Evolutionary conservation across 1,139 yeast species (phyloP).

Genomic region (Candida anutae): DNA sequence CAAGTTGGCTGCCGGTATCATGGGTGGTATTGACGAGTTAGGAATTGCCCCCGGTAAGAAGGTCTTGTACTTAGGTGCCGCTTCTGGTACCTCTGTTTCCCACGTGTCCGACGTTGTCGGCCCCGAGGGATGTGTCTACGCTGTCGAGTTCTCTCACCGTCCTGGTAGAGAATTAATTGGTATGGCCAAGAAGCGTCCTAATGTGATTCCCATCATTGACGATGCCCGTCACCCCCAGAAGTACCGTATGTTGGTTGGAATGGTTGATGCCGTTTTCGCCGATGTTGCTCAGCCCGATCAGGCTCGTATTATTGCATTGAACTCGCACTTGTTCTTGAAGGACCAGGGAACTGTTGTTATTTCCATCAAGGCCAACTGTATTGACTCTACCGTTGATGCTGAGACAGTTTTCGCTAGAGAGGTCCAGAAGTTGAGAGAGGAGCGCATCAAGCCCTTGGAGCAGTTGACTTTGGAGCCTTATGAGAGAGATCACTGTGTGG

Average conservation of each 20-base stretch:
- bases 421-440: slow-evolving; percentile 97
- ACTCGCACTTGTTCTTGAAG: slow-evolving; percentile 95
- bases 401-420: slow-evolving; percentile 99
- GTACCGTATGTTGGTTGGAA: slow-evolving; percentile 96
- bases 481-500: slow-evolving; percentile 99
- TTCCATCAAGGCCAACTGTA: slow-evolving; percentile 99
- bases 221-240: slow-evolving; percentile 99
- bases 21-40: slow-evolving; percentile 98
- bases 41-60: slow-evolving; percentile 97
- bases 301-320: slow-evolving; percentile 98
- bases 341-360: slow-evolving; percentile 98
- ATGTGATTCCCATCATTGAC: slow-evolving; percentile 96
- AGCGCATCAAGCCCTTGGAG: slow-evolving; percentile 96
- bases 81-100: slow-evolving; percentile 97
- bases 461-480: slow-evolving; percentile 98
- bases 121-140: slow-evolving; percentile 97
- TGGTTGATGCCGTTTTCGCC: slow-evolving; percentile 98
- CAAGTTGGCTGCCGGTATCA: slow-evolving; percentile 98
- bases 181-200: slow-evolving; percentile 99
- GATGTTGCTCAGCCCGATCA: slow-evolving; percentile 99
- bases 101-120: slow-evolving; percentile 98
- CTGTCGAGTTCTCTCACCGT: slow-evolving; percentile 98
- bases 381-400: slow-evolving; percentile 98
- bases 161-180: slow-evolving; percentile 98
- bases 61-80: slow-evolving; percentile 97